These are phyloP conservation scores for Ganoderma multipileum DNA, from an alignment of 1,284 basidiomycete genomes.

Conservation along the genomic window DNA sequence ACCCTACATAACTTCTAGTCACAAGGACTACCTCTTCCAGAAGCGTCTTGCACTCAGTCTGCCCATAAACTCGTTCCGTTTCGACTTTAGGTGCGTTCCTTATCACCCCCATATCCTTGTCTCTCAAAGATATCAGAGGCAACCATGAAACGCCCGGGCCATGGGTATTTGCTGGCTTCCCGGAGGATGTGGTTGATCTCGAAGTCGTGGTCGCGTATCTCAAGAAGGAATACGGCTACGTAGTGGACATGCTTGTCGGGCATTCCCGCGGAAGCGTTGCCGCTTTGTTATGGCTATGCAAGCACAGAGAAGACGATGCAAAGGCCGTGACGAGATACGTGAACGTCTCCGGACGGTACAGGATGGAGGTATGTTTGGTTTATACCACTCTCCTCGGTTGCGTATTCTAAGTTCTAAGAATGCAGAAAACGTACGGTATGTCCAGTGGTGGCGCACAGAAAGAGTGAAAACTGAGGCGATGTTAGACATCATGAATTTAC, in stretches of 20 bases:
- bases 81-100: conserved; percentile 77
- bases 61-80: conserved; percentile 81
- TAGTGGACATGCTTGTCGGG: conserved; percentile 69
- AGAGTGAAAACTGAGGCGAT: not conserved
- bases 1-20: conserved; percentile 49
- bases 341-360: conserved; percentile 76
- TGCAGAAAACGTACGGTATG: conserved; percentile 34
- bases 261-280: conserved; percentile 79
- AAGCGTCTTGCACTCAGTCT: conserved; percentile 72
- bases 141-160: conserved; percentile 77
- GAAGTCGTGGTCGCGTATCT: conserved; percentile 69
- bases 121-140: conserved; percentile 52
- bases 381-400: conserved; percentile 10
- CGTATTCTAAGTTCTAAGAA: conserved; percentile 10
- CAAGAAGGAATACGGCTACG: conserved; percentile 63
- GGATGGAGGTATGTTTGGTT: conserved; percentile 66
- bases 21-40: conserved; percentile 86
- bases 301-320: conserved; percentile 60
- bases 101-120: not conserved
- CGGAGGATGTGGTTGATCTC: conserved; percentile 69
- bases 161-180: conserved; percentile 63
- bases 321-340: conserved; percentile 62
- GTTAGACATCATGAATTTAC: conserved; percentile 18
- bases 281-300: conserved; percentile 71
- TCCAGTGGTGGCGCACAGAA: not conserved